A percentile compares a stretch with the other conserved stretches of the same genome.
These are phyloP conservation scores for Neurospora sp. DNA, from an alignment of 495 filamentous ascomycete species.

Conservation along the genomic window DNA sequence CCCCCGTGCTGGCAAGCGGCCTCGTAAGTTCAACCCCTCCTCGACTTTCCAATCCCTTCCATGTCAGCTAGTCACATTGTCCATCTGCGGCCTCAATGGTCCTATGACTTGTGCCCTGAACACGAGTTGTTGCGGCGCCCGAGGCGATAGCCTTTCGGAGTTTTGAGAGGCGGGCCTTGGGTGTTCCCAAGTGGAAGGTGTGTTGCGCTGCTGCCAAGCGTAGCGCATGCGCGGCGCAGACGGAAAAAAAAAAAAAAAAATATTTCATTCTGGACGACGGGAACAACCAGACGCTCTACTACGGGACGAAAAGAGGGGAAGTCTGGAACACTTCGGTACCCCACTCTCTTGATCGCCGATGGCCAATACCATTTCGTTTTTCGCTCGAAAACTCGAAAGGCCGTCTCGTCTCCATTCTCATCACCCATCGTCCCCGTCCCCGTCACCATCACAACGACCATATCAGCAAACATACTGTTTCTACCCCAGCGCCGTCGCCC, in stretches of 20 bases:
- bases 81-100: not conserved
- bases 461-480: not conserved
- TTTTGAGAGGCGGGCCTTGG: not conserved
- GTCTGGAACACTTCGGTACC: not conserved
- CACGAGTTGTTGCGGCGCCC: not conserved
- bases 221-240: not conserved
- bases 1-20: not conserved
- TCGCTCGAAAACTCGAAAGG: not conserved
- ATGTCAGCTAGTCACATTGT: not conserved
- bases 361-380: not conserved
- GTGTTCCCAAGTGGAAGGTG: not conserved
- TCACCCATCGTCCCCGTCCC: not conserved
- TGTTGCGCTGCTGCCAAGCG: not conserved
- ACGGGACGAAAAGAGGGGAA: not conserved
- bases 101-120: not conserved
- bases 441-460: not conserved
- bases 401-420: not conserved
- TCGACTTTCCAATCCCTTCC: not conserved
- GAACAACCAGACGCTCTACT: no score
- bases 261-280: no score
- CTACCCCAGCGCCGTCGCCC: not conserved
- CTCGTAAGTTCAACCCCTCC: not conserved
- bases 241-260: not conserved
- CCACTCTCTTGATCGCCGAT: not conserved
- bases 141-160: not conserved